Percentiles rank a stretch among this genome's conserved stretches.
Conservation (phyloP, 371 early-diverging fungal genomes). For the Gilbertella persicaria region DNA sequence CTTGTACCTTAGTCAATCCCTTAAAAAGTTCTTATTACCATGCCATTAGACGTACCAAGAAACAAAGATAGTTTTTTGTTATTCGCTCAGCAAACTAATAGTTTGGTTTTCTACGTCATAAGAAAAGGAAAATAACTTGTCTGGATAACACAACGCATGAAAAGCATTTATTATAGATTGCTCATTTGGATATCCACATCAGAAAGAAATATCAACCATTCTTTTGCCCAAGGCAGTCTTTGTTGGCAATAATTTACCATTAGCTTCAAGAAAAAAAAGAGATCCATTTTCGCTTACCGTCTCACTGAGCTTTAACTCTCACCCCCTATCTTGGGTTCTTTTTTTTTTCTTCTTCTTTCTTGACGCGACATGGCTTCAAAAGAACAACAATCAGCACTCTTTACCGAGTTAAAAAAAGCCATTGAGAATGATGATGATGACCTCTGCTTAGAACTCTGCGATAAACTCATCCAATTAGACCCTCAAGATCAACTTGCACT, state of each 20-base stretch:
- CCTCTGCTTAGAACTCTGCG: conserved; percentile 33
- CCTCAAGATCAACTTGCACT: conserved; percentile 57
- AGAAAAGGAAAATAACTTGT: conserved; percentile 17
- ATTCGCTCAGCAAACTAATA: conserved; percentile 15
- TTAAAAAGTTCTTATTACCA: conserved; percentile 18
- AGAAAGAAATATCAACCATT: conserved; percentile 24
- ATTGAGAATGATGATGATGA: conserved; percentile 41
- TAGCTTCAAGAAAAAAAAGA: no score
- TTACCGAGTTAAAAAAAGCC: conserved; percentile 33
- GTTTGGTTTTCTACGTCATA: conserved; percentile 18
- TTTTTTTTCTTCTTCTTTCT: no score
- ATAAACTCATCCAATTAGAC: conserved; percentile 48
- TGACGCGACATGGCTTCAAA: no score
- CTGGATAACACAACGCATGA: conserved; percentile 20
- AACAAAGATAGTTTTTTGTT: conserved; percentile 11
- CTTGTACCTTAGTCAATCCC: conserved; percentile 14
- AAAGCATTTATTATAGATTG: conserved; percentile 21
- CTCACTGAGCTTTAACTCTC: no score
- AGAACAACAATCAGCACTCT: conserved; percentile 36
- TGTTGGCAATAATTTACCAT: conserved; percentile 19
- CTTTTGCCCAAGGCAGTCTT: conserved; percentile 23
- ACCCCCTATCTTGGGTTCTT: no score
- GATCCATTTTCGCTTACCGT: no score
- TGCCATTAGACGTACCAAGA: conserved; percentile 13
- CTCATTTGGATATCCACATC: conserved; percentile 17